Evolutionary conservation across 768 basidiomycete genomes (phyloP), one percentile per base, ranked within the genome.

Genomic region (Leccinum disarticulatum): DNA sequence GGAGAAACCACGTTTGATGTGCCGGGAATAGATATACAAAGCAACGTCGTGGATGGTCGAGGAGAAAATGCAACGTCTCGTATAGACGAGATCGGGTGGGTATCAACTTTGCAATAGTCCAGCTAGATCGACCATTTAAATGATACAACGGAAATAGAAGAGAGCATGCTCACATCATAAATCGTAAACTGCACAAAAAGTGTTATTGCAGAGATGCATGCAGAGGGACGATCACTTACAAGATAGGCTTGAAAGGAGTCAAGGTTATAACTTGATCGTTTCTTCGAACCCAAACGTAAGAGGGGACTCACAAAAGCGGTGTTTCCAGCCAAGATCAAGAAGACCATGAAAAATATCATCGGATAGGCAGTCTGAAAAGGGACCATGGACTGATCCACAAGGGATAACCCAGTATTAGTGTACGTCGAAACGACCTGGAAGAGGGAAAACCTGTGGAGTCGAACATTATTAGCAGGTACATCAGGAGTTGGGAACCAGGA

Each of bases 31-130:
- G 81, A 70, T 94, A 91, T 11, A 93, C 84, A 68, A 90, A 95
- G 73, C 94, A 96, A 62, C 92, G 85, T 11, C 96, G 85, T 13
- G 96, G 96, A 70, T 98, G 96, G 67, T 98, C 94, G 9, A 99
- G 82, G 8, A 99, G 83, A 71, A 98, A 99, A 57, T 87, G 88
- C 1, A 97, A 77, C 0, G 93, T 93, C 74, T 95, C 93, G 51
- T 85, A 76, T 0, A 86, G 67, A 1, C 85, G 83, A 14, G 92
- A 93, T 0, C 72, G 67, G 2, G 66, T 66, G 6, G 86, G 84
- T 22, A 88, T 80, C 6, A 84, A 48, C 70, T 90, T 91, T 11
- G 84, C 80, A 38, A 88, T 66, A 5, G 73, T 73, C 93, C 93
- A 98, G 59, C 94, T 98, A 68, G 35, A 52, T 59, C 8, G 27